Evolutionary conservation across 1,139 yeast species (phyloP).

Genomic region (Hemisphaericaspora xylofermentans): DNA sequence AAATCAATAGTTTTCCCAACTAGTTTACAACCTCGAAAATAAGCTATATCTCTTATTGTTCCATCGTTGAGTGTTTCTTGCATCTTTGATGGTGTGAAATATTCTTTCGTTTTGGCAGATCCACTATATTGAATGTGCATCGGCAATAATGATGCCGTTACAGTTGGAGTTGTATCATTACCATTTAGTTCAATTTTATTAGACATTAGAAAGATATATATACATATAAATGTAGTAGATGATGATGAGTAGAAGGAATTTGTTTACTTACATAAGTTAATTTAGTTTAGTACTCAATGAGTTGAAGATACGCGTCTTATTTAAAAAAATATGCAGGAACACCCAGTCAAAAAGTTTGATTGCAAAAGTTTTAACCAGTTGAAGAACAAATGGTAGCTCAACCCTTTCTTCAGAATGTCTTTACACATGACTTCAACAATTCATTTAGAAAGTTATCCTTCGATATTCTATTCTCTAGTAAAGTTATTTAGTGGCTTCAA

Average conservation of each 20-base stretch:
- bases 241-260: neutral
- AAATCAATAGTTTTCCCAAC: conserved; percentile 29
- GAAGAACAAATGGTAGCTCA: too few species aligned
- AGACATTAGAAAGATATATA: conserved; percentile 4
- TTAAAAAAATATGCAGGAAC: too few species aligned
- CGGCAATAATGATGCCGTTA: conserved; percentile 36
- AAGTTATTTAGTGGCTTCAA: too few species aligned
- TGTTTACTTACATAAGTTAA: too few species aligned
- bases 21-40: conserved; percentile 42
- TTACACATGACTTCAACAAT: too few species aligned
- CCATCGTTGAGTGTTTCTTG: conserved; percentile 17
- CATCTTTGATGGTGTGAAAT: conserved; percentile 36
- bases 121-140: conserved; percentile 41
- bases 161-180: conserved; percentile 6
- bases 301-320: too few species aligned
- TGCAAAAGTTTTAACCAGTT: too few species aligned
- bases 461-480: too few species aligned
- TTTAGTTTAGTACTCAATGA: too few species aligned
- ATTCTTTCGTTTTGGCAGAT: conserved; percentile 36
- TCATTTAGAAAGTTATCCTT: too few species aligned
- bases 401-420: too few species aligned
- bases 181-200: conserved; percentile 5
- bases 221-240: neutral
- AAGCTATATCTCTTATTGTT: conserved; percentile 22
- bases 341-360: too few species aligned